Conservation (phyloP, 768 basidiomycete genomes). For the Mycena epipterygia region DNA sequence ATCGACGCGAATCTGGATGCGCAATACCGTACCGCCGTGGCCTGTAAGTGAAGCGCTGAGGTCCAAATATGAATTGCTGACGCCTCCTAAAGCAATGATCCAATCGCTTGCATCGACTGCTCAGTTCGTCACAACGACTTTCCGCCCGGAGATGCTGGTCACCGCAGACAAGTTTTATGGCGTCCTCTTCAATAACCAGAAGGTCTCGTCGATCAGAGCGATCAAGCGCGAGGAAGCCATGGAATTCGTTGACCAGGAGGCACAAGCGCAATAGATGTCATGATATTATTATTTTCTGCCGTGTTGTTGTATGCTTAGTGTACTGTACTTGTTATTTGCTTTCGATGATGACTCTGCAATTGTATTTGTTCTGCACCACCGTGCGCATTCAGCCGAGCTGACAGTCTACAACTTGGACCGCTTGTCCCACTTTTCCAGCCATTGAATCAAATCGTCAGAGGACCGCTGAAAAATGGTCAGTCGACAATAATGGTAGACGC, state of each 20-base stretch:
- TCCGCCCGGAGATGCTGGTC: constrained; percentile 96
- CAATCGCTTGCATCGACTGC: constrained; percentile 88
- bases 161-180: constrained; percentile 98
- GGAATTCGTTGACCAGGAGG: constrained; percentile 86
- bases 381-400: neutral
- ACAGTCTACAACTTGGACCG: constrained; percentile 40
- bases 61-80: neutral
- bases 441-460: constrained; percentile 65
- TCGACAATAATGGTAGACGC: neutral
- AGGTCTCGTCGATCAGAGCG: constrained; percentile 89
- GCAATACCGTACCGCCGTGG: constrained; percentile 97
- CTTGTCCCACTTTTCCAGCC: constrained; percentile 62
- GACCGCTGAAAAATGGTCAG: constrained; percentile 60
- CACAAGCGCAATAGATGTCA: constrained; percentile 44
- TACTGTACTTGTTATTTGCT: constrained; percentile 31
- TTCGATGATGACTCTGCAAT: constrained; percentile 25
- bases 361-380: constrained; percentile 37
- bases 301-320: constrained; percentile 34
- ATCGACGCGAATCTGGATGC: constrained; percentile 99
- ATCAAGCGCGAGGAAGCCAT: constrained; percentile 93
- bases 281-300: neutral
- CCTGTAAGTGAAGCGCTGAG: constrained; percentile 67
- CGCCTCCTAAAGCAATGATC: constrained; percentile 82
- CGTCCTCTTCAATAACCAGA: constrained; percentile 95
- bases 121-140: constrained; percentile 99